Conservation (phyloP, 1,284 basidiomycete genomes). For the Ustilago nuda region DNA sequence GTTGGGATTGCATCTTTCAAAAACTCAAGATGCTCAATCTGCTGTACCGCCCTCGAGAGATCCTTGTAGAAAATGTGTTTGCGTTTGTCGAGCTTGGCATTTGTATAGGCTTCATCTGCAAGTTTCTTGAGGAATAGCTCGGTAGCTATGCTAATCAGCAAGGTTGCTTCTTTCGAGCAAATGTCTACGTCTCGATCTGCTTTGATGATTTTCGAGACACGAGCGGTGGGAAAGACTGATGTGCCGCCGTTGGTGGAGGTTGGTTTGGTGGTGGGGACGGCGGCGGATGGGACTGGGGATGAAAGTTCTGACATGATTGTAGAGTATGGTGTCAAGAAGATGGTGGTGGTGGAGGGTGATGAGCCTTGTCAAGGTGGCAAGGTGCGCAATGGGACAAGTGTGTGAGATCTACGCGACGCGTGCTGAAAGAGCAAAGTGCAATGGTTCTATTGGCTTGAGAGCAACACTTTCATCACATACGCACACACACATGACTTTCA, state of each 20-base stretch:
- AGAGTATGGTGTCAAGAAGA: neutral
- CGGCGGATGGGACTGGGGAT: conserved; percentile 17
- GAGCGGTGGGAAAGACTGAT: conserved; percentile 54
- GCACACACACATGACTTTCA: neutral
- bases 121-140: conserved; percentile 60
- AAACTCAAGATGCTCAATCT: conserved; percentile 57
- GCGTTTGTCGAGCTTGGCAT: conserved; percentile 59
- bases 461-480: conserved; percentile 22
- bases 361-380: neutral
- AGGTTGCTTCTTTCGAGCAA: conserved; percentile 62
- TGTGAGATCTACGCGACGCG: conserved; percentile 41
- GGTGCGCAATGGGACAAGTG: neutral
- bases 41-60: conserved; percentile 57
- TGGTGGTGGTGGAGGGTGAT: neutral
- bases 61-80: conserved; percentile 61
- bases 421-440: neutral
- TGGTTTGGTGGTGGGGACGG: conserved; percentile 12
- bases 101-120: conserved; percentile 57
- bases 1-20: conserved; percentile 56
- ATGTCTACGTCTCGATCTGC: conserved; percentile 63
- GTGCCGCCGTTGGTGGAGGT: conserved; percentile 31
- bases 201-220: conserved; percentile 62
- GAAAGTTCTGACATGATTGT: neutral
- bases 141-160: conserved; percentile 59
- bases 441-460: neutral